Evolutionary conservation across 768 basidiomycete genomes (phyloP), one percentile per base, ranked within the genome.

Genomic region (Boletus reticulatus): DNA sequence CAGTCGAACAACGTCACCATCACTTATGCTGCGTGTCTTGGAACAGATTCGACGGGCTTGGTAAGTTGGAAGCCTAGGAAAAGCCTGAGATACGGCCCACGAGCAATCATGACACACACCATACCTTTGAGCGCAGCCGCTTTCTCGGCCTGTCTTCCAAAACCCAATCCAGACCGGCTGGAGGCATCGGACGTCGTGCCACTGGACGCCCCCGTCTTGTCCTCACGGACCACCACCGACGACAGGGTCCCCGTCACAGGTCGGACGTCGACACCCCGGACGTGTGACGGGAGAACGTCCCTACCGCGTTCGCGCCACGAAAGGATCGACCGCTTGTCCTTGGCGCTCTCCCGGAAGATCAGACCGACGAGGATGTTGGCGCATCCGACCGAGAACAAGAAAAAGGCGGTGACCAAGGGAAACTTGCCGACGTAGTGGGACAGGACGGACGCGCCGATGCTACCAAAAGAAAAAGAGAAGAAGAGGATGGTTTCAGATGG

Each of bases 361-460:
- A 93, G 82, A 32, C 90, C 89, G 62, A 88, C 80, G 45, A 92
- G 69, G 59, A 94, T 87, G 77, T 95, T 92, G 66, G 89, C 69
- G 70, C 89, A 92, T 6, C 89, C 92, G 50, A 94, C 65, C 56
- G 88, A 81, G 71, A 94, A 94, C 60, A 93, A 77, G 74, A 94
- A 82, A 79, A 91, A 93, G 29, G 88, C 89, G 2, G 92, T 81
- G 57, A 94, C 92, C 61, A 94, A 86, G 2, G 92, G 84, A 71
- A 95, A 94, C 64, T 82, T 83, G 58, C 89, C 84, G 55, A 93
- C 90, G 63, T 87, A 79, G 75, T 90, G 87, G 1, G 34, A 34
- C 6, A 34, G 34, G 34, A 34, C 11, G 13, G 34, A 34, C 34
- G 34, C 34, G 34, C 34, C 34, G 34, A 34, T 27, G 1, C 27